phyloP scores from a whole-genome alignment of 2,329 filamentous ascomycete species.

The Aspergillus floridensis region DNA sequence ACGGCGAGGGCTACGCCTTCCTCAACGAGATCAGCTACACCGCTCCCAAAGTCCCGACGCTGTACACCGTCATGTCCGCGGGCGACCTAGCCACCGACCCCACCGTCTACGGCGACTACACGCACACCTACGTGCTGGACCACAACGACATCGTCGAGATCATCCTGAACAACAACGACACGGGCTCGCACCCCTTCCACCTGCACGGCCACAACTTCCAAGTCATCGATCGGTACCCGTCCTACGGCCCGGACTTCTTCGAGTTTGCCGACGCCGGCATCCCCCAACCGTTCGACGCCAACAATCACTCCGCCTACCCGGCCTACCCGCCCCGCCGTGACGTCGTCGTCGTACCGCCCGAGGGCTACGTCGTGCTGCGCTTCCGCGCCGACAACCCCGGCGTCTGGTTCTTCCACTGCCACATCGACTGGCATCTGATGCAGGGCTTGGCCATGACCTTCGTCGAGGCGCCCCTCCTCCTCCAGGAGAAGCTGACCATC shows the following conservation, averaged over 20 bases:
- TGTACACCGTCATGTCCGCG: constrained; percentile 28
- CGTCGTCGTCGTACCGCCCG: constrained; percentile 62
- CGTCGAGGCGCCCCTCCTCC: constrained; percentile 59
- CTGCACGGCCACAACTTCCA: constrained; percentile 65
- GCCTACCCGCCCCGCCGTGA: constrained; percentile 65
- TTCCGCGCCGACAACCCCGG: constrained; percentile 48
- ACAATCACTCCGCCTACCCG: constrained; percentile 44
- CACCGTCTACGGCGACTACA: constrained; percentile 63
- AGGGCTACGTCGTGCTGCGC: constrained; percentile 64
- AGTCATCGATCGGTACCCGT: constrained; percentile 57
- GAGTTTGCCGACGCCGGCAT: constrained; percentile 42
- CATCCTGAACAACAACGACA: constrained; percentile 44
- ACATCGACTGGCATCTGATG: constrained; percentile 74
- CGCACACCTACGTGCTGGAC: constrained; percentile 49
- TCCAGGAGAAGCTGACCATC: constrained; percentile 62
- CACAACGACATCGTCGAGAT: constrained; percentile 45
- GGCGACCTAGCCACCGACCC: constrained; percentile 52
- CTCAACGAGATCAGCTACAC: constrained; percentile 30
- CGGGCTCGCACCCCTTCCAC: constrained; percentile 50
- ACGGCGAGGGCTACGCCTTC: constrained; percentile 36
- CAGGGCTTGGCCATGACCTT: constrained; percentile 66
- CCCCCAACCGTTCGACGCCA: constrained; percentile 24
- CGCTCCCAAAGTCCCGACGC: constrained; percentile 23
- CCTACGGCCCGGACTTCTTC: constrained; percentile 58
- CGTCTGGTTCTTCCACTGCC: constrained; percentile 74